A percentile compares a stretch with the other conserved stretches of the same genome.
Conservation (phyloP, 352 stramenopile genomes). For the Pythium biforme region DNA sequence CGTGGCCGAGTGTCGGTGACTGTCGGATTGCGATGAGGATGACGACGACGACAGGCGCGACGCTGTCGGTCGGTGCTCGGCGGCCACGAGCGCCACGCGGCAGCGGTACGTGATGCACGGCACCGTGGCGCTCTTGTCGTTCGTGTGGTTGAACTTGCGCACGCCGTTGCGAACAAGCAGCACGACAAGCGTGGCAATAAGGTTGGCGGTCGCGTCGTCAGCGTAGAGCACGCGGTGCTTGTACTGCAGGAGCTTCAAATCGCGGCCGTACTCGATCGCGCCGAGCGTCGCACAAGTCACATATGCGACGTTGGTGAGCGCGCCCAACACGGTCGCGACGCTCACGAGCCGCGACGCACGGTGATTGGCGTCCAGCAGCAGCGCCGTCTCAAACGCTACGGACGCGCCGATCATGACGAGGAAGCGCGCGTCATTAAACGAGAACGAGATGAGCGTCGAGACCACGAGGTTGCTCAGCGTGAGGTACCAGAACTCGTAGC, state of each 20-base stretch:
- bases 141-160: slow-evolving; percentile 12
- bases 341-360: slow-evolving; percentile 13
- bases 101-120: slow-evolving; percentile 20
- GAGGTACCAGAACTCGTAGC: slow-evolving; percentile 30
- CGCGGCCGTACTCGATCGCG: slow-evolving; percentile 16
- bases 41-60: not conserved
- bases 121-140: not conserved
- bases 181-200: slow-evolving; percentile 19
- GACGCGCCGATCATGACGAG: slow-evolving; percentile 14
- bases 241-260: slow-evolving; percentile 13
- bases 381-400: slow-evolving; percentile 17
- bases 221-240: slow-evolving; percentile 11
- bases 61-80: too few relatives aligned
- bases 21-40: not conserved
- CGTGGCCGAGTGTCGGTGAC: not conserved
- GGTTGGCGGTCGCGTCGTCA: slow-evolving; percentile 17
- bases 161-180: slow-evolving; percentile 22
- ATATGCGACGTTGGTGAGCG: slow-evolving; percentile 17
- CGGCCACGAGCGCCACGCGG: not conserved
- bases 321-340: slow-evolving; percentile 12
- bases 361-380: slow-evolving; percentile 24
- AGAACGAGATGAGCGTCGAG: slow-evolving; percentile 17
- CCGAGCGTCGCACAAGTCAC: slow-evolving; percentile 10
- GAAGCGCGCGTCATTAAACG: slow-evolving; percentile 12
- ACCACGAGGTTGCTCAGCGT: slow-evolving; percentile 18